These are phyloP conservation scores for Ambrosia trifida DNA, from an alignment of 129 eudicot genomes.

Conservation along the genomic window DNA sequence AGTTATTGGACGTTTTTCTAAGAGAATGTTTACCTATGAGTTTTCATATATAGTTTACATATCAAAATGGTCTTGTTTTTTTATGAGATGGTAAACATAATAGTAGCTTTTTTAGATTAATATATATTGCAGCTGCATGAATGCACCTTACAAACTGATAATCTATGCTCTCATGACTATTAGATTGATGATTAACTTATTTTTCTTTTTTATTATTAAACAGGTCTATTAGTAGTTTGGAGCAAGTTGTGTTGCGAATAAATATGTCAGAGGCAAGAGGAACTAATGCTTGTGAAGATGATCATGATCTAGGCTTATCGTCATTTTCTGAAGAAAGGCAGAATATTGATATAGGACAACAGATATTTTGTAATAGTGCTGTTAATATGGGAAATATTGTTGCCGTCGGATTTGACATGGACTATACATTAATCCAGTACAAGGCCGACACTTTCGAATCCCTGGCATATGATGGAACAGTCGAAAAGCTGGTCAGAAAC, in stretches of 20 bases:
- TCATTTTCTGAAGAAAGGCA: constrained; percentile 61
- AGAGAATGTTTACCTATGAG: constrained; percentile 11
- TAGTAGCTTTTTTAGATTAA: constrained; percentile 2
- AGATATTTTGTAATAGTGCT: constrained; percentile 85
- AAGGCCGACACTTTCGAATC: constrained; percentile 89
- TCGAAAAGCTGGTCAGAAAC: constrained; percentile 72
- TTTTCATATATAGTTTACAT: background rate
- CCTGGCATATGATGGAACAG: constrained; percentile 89
- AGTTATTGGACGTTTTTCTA: background rate
- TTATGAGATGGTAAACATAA: background rate
- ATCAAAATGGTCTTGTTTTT: background rate
- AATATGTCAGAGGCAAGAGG: background rate
- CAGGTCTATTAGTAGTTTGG: constrained; percentile 42
- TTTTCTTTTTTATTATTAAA: constrained; percentile 5
- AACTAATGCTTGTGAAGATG: constrained; percentile 33
- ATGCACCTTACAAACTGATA: background rate
- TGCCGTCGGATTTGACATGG: constrained; percentile 96
- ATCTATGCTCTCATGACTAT: background rate
- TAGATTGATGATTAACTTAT: constrained; percentile 15
- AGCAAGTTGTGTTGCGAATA: constrained; percentile 43
- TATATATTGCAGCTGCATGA: background rate
- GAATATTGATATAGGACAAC: constrained; percentile 55
- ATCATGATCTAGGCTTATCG: constrained; percentile 51
- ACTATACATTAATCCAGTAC: constrained; percentile 85
- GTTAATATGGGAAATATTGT: constrained; percentile 58